These are phyloP conservation scores for Echinosophora koreensis DNA, from an alignment of 306 rosid genomes.

Conservation along the genomic window DNA sequence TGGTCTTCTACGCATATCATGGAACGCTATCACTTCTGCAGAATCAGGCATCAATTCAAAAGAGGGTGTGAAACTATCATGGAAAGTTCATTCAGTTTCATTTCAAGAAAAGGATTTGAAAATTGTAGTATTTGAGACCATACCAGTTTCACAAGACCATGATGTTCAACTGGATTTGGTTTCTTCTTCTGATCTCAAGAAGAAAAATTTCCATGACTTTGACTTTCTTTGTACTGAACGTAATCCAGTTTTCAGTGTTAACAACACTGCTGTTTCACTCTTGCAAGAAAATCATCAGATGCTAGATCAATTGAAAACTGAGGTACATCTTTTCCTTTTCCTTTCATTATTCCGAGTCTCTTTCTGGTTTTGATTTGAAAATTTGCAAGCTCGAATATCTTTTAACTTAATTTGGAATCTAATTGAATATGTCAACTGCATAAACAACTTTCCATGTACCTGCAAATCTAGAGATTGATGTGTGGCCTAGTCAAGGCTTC, in stretches of 20 bases:
- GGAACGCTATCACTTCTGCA: slow-evolving; percentile 36
- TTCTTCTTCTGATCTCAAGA: slow-evolving; percentile 40
- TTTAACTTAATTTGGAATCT: no score
- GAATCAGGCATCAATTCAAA: background rate
- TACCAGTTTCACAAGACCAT: slow-evolving; percentile 11
- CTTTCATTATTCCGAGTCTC: background rate
- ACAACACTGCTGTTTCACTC: slow-evolving; percentile 45
- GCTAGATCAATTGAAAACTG: slow-evolving; percentile 44
- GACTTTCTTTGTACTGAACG: slow-evolving; percentile 53
- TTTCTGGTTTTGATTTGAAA: no score
- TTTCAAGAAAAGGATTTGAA: slow-evolving; percentile 10
- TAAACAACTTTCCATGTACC: no score
- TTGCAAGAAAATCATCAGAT: background rate
- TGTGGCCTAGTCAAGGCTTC: no score
- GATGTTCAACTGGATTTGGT: slow-evolving; percentile 23
- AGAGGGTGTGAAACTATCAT: slow-evolving; percentile 5
- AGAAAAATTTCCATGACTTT: slow-evolving; percentile 41
- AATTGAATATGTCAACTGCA: no score
- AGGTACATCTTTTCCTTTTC: slow-evolving; percentile 43
- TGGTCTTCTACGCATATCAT: slow-evolving; percentile 45
- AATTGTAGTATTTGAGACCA: slow-evolving; percentile 55
- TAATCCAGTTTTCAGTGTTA: slow-evolving; percentile 44
- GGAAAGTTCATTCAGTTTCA: background rate
- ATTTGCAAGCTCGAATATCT: no score
- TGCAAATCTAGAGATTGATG: no score